Evolutionary conservation across 345 rosid species (phyloP).

Genomic region (Boechera stricta): DNA sequence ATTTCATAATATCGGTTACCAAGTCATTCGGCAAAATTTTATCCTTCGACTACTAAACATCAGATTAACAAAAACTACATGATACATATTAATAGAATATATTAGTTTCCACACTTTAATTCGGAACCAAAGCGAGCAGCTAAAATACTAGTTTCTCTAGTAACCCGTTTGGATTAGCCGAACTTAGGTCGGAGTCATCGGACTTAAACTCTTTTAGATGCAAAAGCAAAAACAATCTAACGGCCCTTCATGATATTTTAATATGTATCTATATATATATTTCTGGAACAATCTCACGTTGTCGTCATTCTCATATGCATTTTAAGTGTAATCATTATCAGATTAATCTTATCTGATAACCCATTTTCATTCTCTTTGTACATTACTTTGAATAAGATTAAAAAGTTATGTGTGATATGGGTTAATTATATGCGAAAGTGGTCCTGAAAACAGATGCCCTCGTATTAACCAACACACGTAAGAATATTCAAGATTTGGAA

Average conservation of each 20-base stretch:
- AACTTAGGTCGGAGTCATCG: background rate
- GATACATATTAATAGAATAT: background rate
- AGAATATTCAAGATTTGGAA: slow-evolving; percentile 31
- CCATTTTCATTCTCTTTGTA: slow-evolving; percentile 29
- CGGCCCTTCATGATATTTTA: slow-evolving; percentile 15
- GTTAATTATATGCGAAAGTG: slow-evolving; percentile 40
- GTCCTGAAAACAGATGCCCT: slow-evolving; percentile 46
- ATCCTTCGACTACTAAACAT: no score
- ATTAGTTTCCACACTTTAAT: background rate
- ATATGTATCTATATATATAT: slow-evolving; percentile 10
- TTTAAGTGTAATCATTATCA: slow-evolving; percentile 39
- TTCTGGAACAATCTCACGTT: slow-evolving; percentile 31
- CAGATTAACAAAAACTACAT: background rate
- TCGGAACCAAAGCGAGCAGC: background rate
- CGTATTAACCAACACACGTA: slow-evolving; percentile 34
- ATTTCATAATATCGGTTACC: background rate
- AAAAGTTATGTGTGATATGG: slow-evolving; percentile 8
- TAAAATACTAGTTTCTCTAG: background rate
- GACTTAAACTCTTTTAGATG: background rate
- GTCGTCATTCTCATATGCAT: slow-evolving; percentile 40
- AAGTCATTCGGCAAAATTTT: background rate
- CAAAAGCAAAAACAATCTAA: slow-evolving; percentile 22
- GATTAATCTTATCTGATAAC: slow-evolving; percentile 38
- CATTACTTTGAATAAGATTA: slow-evolving; percentile 29
- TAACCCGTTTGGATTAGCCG: background rate